phyloP scores from a whole-genome alignment of 768 basidiomycete genomes.

The Hemileccinum rubropunctum region DNA sequence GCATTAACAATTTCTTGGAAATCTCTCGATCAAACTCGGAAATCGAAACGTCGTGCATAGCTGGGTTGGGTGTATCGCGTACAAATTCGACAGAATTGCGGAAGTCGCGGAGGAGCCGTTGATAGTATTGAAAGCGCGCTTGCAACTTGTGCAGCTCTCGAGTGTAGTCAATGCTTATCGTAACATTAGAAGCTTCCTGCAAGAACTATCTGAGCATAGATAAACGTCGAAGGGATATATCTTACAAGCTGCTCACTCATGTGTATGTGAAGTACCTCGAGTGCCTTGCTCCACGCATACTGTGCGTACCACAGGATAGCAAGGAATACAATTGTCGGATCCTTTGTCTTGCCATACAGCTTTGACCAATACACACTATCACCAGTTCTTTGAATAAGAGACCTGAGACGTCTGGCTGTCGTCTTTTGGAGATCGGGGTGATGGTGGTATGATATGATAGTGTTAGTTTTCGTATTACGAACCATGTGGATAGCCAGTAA shows the following conservation, averaged over 20 bases:
- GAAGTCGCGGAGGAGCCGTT: constrained; percentile 54
- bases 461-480: constrained; percentile 22
- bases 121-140: constrained; percentile 56
- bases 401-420: constrained; percentile 26
- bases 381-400: constrained; percentile 32
- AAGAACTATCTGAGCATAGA: neutral
- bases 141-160: constrained; percentile 55
- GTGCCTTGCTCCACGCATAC: constrained; percentile 61
- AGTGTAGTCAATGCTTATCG: constrained; percentile 40
- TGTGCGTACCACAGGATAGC: constrained; percentile 56
- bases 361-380: constrained; percentile 39
- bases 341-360: constrained; percentile 28
- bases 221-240: neutral
- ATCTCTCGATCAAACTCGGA: neutral
- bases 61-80: constrained; percentile 46
- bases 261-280: constrained; percentile 50
- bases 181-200: constrained; percentile 44
- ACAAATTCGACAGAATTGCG: constrained; percentile 50
- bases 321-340: constrained; percentile 34
- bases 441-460: constrained; percentile 38
- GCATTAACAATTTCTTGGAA: constrained; percentile 13
- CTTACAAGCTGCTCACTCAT: constrained; percentile 45
- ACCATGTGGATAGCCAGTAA: constrained; percentile 41
- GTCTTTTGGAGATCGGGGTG: constrained; percentile 22
- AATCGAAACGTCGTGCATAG: constrained; percentile 32